phyloP scores from a whole-genome alignment of 2,329 filamentous ascomycete genomes.

The Penicillium sumatraense region DNA sequence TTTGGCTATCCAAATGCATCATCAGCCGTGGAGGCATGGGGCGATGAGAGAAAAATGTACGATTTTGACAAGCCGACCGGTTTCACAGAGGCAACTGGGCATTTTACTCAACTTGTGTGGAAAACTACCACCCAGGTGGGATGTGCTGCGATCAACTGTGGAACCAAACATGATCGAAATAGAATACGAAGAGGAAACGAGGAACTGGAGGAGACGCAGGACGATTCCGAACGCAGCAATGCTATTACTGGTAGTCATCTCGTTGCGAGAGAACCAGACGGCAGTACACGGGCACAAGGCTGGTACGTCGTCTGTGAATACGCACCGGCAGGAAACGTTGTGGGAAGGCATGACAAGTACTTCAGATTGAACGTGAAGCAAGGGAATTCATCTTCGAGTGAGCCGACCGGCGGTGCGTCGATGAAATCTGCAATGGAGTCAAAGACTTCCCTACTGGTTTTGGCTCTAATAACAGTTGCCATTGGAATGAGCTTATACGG shows the following conservation, averaged over 20 bases:
- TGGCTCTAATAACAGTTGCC: constrained; percentile 15
- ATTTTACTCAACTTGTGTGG: constrained; percentile 78
- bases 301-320: constrained; percentile 76
- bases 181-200: background rate
- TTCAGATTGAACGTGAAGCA: constrained; percentile 38
- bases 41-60: constrained; percentile 62
- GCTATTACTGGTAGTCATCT: background rate
- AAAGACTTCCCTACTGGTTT: constrained; percentile 8
- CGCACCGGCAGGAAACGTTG: constrained; percentile 68
- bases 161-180: constrained; percentile 34
- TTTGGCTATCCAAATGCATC: constrained; percentile 66
- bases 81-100: constrained; percentile 66
- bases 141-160: constrained; percentile 55
- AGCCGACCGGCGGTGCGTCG: constrained; percentile 11
- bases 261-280: constrained; percentile 9
- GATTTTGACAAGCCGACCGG: constrained; percentile 59
- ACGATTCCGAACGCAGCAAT: background rate
- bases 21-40: constrained; percentile 69
- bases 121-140: constrained; percentile 64
- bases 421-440: constrained; percentile 6
- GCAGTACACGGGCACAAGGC: constrained; percentile 44
- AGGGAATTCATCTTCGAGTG: constrained; percentile 13
- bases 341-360: constrained; percentile 33
- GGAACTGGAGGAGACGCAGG: background rate
- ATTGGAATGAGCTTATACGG: constrained; percentile 21